These are phyloP conservation scores for Sporothrix protearum DNA, from an alignment of 2,329 filamentous ascomycete species.

Conservation along the genomic window DNA sequence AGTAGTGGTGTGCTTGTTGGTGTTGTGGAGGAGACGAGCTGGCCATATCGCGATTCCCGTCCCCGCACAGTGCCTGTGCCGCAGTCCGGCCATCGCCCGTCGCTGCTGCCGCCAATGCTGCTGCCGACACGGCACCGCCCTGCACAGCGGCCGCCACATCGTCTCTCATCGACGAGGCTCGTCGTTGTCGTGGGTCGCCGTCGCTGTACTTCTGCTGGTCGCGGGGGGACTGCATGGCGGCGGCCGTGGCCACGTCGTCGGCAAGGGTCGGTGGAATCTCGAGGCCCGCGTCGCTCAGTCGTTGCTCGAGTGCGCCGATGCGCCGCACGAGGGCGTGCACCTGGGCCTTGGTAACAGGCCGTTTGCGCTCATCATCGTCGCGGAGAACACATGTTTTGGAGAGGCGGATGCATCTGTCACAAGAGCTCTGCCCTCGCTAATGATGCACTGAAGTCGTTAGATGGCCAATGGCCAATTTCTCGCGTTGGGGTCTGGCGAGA, in stretches of 20 bases:
- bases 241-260: conserved; percentile 2
- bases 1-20: background rate
- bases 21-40: conserved; percentile 3
- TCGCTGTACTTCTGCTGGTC: background rate
- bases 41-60: background rate
- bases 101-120: conserved; percentile 13
- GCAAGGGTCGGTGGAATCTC: conserved; percentile 17
- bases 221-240: background rate
- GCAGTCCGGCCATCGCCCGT: background rate
- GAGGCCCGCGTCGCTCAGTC: conserved; percentile 21
- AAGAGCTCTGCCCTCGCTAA: conserved; percentile 19
- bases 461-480: background rate
- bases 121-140: conserved; percentile 11
- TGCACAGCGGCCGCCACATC: conserved; percentile 12
- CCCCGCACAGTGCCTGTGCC: background rate
- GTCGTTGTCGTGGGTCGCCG: background rate
- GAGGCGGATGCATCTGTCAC: conserved; percentile 21
- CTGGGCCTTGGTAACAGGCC: conserved; percentile 24
- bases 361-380: conserved; percentile 24
- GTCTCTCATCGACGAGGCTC: background rate
- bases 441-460: conserved; percentile 18
- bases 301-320: conserved; percentile 20
- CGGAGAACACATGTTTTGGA: conserved; percentile 22
- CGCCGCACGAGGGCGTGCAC: conserved; percentile 20
- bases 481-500: background rate